Evolutionary conservation across 106 monocot species (phyloP), one percentile per base, ranked within the genome.

Genomic region (Ottelia alismoides): DNA sequence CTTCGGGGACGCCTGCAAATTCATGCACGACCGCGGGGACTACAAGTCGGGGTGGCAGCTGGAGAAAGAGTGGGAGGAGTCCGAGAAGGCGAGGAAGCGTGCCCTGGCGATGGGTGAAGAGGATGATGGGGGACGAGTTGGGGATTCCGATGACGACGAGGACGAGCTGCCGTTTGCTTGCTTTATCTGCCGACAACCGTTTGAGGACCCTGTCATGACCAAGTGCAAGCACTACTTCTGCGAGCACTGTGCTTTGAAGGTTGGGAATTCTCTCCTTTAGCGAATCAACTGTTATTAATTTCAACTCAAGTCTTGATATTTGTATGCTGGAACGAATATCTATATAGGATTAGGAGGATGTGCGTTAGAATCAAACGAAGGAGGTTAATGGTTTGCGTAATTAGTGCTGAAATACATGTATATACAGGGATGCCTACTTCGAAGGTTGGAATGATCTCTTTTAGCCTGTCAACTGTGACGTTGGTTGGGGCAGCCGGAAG

Each of bases 191-290:
- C 26, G 87, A 2, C 35, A 77, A 60, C 78, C 84, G 6, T 96
- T 96, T 25, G 81, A 78, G 52, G 88, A 96, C 53, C 82, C 96
- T 0, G 96, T 96, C 26, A 58, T 85, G 51, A 96, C 96, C 22
- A 89, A 89, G 63, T 96, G 96, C 78, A 96, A 89, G 65, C 96
- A 96, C 53, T 96, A 89, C 47, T 96, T 96, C 47, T 96, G 96
- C 28, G 96, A 96, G 71, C 96, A 96, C 70, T 96, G 96, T 44
- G 96, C 96, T 0, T 55, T 96, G 1, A 96, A 79, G 96, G 96
- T 96, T n/a, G n/a, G n/a, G n/a, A n/a, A n/a, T n/a, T n/a, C n/a
- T n/a, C n/a, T n/a, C n/a, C n/a, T n/a, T n/a, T n/a, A n/a, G n/a
- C n/a, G n/a, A n/a, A n/a, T n/a, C n/a, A n/a, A n/a, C n/a, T n/a